Base-by-base conservation (phyloP, 805 yeast genomes). In the Candida sphagnicola region DNA sequence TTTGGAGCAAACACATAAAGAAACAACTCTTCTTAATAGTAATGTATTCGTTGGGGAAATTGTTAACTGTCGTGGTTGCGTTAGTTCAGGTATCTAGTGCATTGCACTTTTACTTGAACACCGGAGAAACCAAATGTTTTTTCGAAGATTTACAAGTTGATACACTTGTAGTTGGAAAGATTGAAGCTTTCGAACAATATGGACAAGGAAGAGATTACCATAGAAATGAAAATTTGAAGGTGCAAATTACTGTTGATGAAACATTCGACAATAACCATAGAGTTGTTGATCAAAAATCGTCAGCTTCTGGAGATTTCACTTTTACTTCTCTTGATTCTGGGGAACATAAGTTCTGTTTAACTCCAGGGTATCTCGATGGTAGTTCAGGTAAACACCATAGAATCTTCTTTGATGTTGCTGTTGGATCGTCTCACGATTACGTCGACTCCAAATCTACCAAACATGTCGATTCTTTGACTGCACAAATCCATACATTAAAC, bases 261-360 rank as follows among this genome's bases (percentile, higher is more conserved):
- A 76, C 85, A 3, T 90, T 90, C 53, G 95, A 88, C 62, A 79
- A 81, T 56, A 77, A 85, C 60, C 91, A 90, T 60, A 71, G 81
- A 42, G 95, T 88, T 18, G 81, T 80, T 26, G 60, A 71, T 43
- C 95, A 87, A 59, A 77, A 71, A 52, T 77, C 80, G 18, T 48
- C 72, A 2, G 65, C 85, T 10, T 61, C 59, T 28, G 85, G 88
- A 12, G 82, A 81, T 44, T 85, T 87, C 60, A 74, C 89, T 21
- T 89, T 86, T 68, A 82, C 90, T 10, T 85, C 96, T 1, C 65
- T 79, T 33, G 95, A 85, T 38, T 68, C 82, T 8, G 96, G 96
- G 28, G 95, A 85, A 57, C 96, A 89, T 69, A 73, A 74, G 51
- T 73, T 90, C 51, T 89, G 97, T 64, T 66, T 89, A 49, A 65